phyloP scores from a whole-genome alignment of 2,329 filamentous ascomycete species.

The Talaromyces sp. region DNA sequence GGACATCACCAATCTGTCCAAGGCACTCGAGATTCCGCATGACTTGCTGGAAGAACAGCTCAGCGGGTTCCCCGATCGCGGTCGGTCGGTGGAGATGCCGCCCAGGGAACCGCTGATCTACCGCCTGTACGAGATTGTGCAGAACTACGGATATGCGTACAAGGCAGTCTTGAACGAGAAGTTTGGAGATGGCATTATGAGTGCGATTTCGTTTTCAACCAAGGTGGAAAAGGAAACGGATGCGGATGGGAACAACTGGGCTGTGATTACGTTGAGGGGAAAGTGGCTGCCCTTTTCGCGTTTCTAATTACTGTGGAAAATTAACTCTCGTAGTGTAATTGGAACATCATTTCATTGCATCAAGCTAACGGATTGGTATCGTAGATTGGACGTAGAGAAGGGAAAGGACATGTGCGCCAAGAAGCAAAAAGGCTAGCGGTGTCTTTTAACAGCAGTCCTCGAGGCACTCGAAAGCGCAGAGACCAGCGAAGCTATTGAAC shows the following conservation, averaged over 20 bases:
- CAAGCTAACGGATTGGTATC: constrained; percentile 4
- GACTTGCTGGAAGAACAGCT: constrained; percentile 59
- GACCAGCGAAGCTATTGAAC: constrained; percentile 27
- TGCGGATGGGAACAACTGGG: constrained; percentile 74
- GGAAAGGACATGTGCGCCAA: not conserved
- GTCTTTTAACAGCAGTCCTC: constrained; percentile 30
- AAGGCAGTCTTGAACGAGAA: constrained; percentile 96
- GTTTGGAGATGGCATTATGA: constrained; percentile 93
- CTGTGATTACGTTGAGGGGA: constrained; percentile 74
- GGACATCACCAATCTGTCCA: constrained; percentile 64
- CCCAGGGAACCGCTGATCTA: constrained; percentile 85
- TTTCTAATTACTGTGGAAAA: constrained; percentile 29
- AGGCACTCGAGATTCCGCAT: constrained; percentile 60
- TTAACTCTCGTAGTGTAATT: not conserved
- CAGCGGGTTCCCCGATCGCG: constrained; percentile 73
- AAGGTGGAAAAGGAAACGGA: constrained; percentile 94
- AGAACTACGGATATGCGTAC: constrained; percentile 95
- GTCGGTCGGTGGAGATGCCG: constrained; percentile 74
- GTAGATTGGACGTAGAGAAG: not conserved
- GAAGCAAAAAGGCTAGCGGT: not conserved
- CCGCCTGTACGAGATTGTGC: constrained; percentile 85
- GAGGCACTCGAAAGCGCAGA: constrained; percentile 32
- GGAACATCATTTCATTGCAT: not conserved
- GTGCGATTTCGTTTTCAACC: constrained; percentile 84
- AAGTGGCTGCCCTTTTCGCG: constrained; percentile 65